These are phyloP conservation scores for Teratosphaeria nubilosa DNA, from an alignment of 2,329 filamentous ascomycete genomes.

Conservation along the genomic window DNA sequence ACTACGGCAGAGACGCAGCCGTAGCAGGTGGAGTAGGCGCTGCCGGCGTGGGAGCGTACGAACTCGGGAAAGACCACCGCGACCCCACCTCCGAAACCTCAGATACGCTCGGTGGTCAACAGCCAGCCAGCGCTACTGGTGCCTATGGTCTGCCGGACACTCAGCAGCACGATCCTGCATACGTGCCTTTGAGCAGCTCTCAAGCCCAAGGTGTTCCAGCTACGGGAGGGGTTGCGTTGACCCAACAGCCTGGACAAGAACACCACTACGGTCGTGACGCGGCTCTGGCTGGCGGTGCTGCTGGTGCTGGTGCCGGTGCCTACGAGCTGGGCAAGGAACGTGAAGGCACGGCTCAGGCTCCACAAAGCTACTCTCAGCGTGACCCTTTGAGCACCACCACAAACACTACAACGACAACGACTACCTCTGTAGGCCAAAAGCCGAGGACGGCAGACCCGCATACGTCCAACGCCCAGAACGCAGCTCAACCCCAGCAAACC, in stretches of 20 bases:
- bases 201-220: not conserved
- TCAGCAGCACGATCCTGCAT: not conserved
- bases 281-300: conserved; percentile 24
- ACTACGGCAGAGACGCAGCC: conserved; percentile 22
- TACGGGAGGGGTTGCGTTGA: not conserved
- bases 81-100: conserved; percentile 17
- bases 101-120: conserved; percentile 9
- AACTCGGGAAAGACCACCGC: conserved; percentile 12
- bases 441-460: conserved; percentile 15
- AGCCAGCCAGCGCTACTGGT: not conserved
- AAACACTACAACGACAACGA: not conserved
- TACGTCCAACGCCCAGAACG: not conserved
- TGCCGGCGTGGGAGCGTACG: conserved; percentile 19
- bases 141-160: not conserved
- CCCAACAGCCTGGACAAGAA: not conserved
- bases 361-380: not conserved
- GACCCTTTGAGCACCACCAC: not conserved
- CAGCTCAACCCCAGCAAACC: not conserved
- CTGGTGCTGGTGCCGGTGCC: conserved; percentile 17
- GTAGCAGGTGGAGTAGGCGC: conserved; percentile 21
- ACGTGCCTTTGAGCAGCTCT: not conserved
- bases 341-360: not conserved
- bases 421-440: conserved; percentile 5
- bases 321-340: conserved; percentile 10
- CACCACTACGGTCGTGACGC: conserved; percentile 25